phyloP scores from a whole-genome alignment of 2,329 filamentous ascomycete species.

The Seiridium cupressi region DNA sequence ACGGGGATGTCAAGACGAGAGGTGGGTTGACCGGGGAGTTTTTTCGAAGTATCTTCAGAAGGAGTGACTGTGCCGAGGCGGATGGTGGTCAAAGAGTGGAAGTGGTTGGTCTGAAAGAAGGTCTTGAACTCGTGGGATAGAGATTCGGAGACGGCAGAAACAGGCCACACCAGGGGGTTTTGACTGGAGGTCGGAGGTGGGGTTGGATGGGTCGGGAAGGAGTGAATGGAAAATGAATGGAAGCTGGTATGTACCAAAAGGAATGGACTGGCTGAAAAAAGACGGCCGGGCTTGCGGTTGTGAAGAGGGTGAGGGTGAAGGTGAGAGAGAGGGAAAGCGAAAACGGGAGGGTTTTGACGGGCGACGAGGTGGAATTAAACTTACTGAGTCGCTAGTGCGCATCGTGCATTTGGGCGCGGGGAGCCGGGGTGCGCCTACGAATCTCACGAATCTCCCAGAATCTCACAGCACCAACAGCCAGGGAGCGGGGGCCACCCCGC shows the following conservation, averaged over 20 bases:
- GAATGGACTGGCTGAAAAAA: conserved; percentile 9
- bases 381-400: not conserved
- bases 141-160: conserved; percentile 12
- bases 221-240: conserved; percentile 11
- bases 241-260: conserved; percentile 2
- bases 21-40: not conserved
- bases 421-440: not conserved
- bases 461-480: not conserved
- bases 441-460: not conserved
- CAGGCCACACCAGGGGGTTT: not conserved
- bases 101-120: conserved; percentile 1
- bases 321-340: conserved; percentile 1
- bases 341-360: not conserved
- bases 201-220: conserved; percentile 15
- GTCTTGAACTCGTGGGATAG: not conserved
- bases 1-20: not conserved
- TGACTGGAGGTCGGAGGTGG: conserved; percentile 1
- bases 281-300: conserved; percentile 2
- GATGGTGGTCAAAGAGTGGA: conserved; percentile 1
- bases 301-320: not conserved
- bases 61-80: conserved; percentile 7
- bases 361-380: conserved; percentile 3
- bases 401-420: not conserved
- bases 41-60: not conserved
- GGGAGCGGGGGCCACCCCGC: not conserved